phyloP scores from a whole-genome alignment of 176 grass and related monocot species.

The Aegilops longissima region DNA sequence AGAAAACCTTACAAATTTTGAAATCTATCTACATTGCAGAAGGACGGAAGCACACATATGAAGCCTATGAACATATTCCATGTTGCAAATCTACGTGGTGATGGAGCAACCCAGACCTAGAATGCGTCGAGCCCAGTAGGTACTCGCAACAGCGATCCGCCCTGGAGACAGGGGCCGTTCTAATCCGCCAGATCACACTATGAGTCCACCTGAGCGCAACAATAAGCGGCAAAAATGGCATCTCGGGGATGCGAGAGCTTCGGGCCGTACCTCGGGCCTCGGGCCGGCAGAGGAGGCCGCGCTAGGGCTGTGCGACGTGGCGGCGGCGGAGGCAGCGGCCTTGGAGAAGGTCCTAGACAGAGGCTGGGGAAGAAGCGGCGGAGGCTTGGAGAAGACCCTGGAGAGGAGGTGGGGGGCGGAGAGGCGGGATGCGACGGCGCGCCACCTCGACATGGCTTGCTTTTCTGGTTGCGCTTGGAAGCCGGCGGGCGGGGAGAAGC shows the following conservation, averaged over 20 bases:
- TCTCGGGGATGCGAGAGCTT: background rate
- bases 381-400: conserved; percentile 28
- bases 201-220: background rate
- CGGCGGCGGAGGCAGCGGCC: conserved; percentile 31
- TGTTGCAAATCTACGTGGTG: background rate
- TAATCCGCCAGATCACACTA: conserved; percentile 33
- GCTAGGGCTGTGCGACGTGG: conserved; percentile 20
- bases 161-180: background rate
- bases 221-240: background rate
- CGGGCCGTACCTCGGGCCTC: conserved; percentile 54
- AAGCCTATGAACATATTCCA: background rate
- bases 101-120: background rate
- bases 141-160: background rate
- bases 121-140: background rate
- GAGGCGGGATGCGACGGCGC: conserved; percentile 43
- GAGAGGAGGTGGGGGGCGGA: conserved; percentile 38
- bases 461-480: background rate
- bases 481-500: conserved; percentile 12
- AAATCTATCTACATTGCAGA: background rate
- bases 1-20: background rate
- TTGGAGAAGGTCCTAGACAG: conserved; percentile 53
- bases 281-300: background rate
- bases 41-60: background rate
- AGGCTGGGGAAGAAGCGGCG: conserved; percentile 28
- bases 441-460: conserved; percentile 45